These are phyloP conservation scores for Penicillium malachiteum DNA, from an alignment of 495 filamentous ascomycete genomes.

Conservation along the genomic window DNA sequence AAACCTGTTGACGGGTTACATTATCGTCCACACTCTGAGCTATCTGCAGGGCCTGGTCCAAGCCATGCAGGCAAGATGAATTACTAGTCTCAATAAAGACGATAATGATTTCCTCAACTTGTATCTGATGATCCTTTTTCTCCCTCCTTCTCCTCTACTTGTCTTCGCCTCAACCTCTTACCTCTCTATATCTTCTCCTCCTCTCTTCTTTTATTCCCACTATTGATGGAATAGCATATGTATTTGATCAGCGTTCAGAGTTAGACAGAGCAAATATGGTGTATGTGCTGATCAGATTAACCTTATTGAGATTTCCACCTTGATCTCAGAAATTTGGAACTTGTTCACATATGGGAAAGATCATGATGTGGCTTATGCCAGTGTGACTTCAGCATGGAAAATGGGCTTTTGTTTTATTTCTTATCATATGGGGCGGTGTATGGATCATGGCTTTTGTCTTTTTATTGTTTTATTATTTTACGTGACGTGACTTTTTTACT, in stretches of 20 bases:
- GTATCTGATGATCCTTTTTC: neutral
- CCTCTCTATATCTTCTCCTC: slow-evolving; percentile 8
- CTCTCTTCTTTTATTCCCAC: neutral
- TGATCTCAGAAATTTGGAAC: slow-evolving; percentile 4
- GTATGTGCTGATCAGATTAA: slow-evolving; percentile 2
- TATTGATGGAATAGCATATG: slow-evolving; percentile 15
- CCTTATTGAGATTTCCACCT: neutral
- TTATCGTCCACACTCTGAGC: slow-evolving; percentile 28
- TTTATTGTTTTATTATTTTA: neutral
- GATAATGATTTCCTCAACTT: too few species aligned
- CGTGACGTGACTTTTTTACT: neutral
- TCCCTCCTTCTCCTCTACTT: slow-evolving; percentile 1
- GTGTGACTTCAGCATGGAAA: slow-evolving; percentile 16
- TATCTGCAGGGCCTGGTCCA: slow-evolving; percentile 28
- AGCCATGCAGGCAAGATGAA: slow-evolving; percentile 41
- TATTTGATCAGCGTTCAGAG: slow-evolving; percentile 16
- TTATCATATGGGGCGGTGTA: slow-evolving; percentile 17
- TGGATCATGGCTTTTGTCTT: slow-evolving; percentile 6
- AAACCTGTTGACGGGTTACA: slow-evolving; percentile 39
- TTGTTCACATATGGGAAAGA: slow-evolving; percentile 16
- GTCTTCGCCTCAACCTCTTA: slow-evolving; percentile 1
- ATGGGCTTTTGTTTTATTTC: slow-evolving; percentile 2
- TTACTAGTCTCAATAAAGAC: neutral
- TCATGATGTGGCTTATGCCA: neutral
- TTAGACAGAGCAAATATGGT: slow-evolving; percentile 1